Evolutionary conservation across 2,329 filamentous ascomycete species (phyloP).

Genomic region (Trichoderma sp.): DNA sequence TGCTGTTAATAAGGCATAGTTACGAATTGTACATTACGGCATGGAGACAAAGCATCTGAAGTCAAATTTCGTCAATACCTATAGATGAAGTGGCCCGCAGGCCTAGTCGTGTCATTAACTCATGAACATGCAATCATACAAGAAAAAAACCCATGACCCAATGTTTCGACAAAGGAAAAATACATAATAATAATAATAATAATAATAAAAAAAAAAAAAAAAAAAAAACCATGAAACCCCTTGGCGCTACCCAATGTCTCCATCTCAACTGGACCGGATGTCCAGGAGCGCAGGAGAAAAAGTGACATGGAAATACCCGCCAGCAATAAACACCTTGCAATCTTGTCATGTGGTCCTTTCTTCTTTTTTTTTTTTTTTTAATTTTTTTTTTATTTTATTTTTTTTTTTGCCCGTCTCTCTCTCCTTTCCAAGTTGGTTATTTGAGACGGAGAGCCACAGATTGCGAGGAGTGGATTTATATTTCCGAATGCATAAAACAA

Average conservation of each 20-base stretch:
- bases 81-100: constrained; percentile 23
- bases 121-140: constrained; percentile 43
- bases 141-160: constrained; percentile 30
- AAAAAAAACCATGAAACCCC: neutral
- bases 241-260: constrained; percentile 22
- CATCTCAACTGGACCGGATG: neutral
- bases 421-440: neutral
- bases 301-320: constrained; percentile 22
- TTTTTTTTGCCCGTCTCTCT: no score
- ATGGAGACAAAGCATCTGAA: neutral
- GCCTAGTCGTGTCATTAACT: constrained; percentile 41
- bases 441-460: neutral
- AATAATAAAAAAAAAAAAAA: no score
- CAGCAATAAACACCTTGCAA: constrained; percentile 20
- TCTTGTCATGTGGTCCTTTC: neutral
- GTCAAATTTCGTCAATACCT: constrained; percentile 20
- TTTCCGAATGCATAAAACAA: neutral
- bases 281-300: constrained; percentile 9
- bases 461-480: neutral
- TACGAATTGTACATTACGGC: neutral
- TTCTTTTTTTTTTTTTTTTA: neutral
- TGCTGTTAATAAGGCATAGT: neutral
- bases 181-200: no score
- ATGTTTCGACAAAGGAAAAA: constrained; percentile 30
- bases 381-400: neutral